These are phyloP conservation scores for Fusarium coicis DNA, from an alignment of 2,329 filamentous ascomycete species.

Conservation along the genomic window DNA sequence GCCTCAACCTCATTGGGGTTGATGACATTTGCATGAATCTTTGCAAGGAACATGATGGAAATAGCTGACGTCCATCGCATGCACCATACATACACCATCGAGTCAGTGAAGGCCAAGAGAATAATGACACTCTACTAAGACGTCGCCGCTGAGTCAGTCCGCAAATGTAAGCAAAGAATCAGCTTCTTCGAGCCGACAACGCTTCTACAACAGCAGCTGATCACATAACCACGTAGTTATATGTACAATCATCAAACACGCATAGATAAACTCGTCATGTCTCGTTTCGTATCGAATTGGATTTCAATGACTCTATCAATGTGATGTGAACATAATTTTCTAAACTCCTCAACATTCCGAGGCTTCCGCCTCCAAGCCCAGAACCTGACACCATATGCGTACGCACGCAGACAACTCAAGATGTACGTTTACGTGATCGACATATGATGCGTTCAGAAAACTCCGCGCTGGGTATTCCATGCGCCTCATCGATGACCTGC, in stretches of 20 bases:
- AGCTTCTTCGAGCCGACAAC: background rate
- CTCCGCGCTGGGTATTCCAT: conserved; percentile 40
- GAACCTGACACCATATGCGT: conserved; percentile 21
- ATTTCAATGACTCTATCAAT: conserved; percentile 5
- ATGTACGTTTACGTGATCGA: background rate
- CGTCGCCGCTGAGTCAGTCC: background rate
- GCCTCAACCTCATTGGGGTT: background rate
- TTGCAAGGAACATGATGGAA: background rate
- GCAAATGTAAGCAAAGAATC: background rate
- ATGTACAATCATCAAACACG: background rate
- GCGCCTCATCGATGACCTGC: conserved; percentile 43
- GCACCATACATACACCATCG: background rate
- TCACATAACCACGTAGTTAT: background rate
- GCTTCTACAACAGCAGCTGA: background rate
- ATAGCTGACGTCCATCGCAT: background rate
- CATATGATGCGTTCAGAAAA: conserved; percentile 38
- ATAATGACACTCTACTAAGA: background rate
- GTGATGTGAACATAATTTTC: conserved; percentile 9
- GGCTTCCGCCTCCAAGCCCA: conserved; percentile 30
- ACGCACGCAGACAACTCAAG: conserved; percentile 1
- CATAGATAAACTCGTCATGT: background rate
- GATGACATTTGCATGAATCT: background rate
- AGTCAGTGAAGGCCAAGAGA: background rate
- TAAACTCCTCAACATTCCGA: conserved; percentile 33
- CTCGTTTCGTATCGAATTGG: background rate